Evolutionary conservation across 345 rosid species (phyloP), one percentile per base, ranked within the genome.

Genomic region (Camelina sativa): DNA sequence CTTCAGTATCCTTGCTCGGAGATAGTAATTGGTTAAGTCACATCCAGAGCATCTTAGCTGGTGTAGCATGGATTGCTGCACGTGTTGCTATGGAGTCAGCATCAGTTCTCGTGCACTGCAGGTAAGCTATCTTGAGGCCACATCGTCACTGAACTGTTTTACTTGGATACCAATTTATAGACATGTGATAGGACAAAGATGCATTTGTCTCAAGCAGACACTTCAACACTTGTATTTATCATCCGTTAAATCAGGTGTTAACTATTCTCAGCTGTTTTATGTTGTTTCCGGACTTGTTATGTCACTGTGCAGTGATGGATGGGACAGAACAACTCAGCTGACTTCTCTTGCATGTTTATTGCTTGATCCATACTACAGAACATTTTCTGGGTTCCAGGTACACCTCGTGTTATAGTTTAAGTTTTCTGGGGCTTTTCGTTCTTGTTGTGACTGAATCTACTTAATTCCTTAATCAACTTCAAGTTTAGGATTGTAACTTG

Each of bases 301-400:
- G 72, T 55, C 53, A 47, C 43, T 76, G 56, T 83, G 80, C 80
- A 96, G 99, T 76, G 99, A 96, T 80, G 99, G 99, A 67, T 96
- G 99, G 99, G 99, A 96, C 82, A 88, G 99, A 88, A 96, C 99
- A 69, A 87, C 90, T 58, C 99, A 95, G 84, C 77, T 95, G 85
- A 90, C 91, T 83, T 80, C 99, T 78, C 94, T 96, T 41, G 96
- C 99, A 61, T 86, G 87, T 77, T 80, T 96, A 81, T 77, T 92
- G 74, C 98, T 92, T 74, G 99, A 92, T 79, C 99, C 99, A 75
- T 95, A 90, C 79, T 92, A 95, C 78, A 80, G 98, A 41, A 96
- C 97, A 72, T 89, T 92, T 69, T 20, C 86, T 5, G 99, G 99
- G 69, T 96, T 96, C 85, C 99, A 96, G 98, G 99, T 95, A 84